Evolutionary conservation across 169 alveolate genomes (phyloP), one percentile per base, ranked within the genome.

Genomic region (Plasmodium blacklocki): DNA sequence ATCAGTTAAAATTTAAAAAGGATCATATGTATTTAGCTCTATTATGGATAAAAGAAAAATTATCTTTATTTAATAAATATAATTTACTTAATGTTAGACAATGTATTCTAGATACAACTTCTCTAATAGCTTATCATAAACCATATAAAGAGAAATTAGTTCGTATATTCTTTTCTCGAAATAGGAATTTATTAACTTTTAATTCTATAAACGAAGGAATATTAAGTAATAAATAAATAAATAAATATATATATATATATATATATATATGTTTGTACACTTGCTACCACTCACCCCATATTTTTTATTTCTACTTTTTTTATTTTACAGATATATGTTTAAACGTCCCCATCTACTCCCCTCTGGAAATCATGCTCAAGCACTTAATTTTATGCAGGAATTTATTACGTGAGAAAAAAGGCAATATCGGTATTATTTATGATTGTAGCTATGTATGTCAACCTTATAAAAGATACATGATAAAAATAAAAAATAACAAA

Each of bases 401-500:
- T 32, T 58, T 83, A 62, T 50, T 83, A 32, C 71, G 91, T 39
- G 91, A 83, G 45, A 83, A 83, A 32, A 83, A 67, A 49, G 91
- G 91, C 14, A 83, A 83, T 62, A 39, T 83, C n/a, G 91, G 91
- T 39, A 68, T 83, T 9, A 83, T 68, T 50, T 83, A 83, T 58
- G 91, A 83, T 43, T 68, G 91, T 49, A 56, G 91, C n/a, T 83
- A 83, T 39, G 91, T 83, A 23, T 83, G 91, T 21, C 91, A 83
- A 47, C 91, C 91, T 32, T 83, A 83, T 67, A 83, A 83, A 83
- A 70, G 91, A 58, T 83, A 83, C 85, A 83, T 83, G 73, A 68
- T 83, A 12, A 83, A 68, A 83, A 72, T 83, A 32, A 83, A 83
- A 58, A 67, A 83, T 63, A 52, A 67, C 19, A 83, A 83, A 83